Conservation (phyloP, 208 protist genomes). For the Leishmania gerbilli region DNA sequence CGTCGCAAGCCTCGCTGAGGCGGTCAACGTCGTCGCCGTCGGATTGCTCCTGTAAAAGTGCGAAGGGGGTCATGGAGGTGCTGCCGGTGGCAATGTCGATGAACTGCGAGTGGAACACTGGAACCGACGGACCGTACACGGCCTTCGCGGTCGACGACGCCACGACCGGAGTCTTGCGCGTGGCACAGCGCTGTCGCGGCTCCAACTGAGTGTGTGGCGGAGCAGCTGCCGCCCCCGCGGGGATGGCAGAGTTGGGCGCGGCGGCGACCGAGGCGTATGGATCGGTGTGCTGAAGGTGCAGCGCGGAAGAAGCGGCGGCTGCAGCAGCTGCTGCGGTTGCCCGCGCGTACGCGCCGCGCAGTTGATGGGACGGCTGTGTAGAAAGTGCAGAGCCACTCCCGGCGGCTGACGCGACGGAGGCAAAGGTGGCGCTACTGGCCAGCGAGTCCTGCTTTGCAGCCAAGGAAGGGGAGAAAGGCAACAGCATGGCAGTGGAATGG, state of each 20-base stretch:
- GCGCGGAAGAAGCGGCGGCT: background rate
- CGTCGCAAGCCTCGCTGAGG: background rate
- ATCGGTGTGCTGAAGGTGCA: background rate
- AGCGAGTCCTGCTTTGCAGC: background rate
- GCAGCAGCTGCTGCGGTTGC: constrained; percentile 8
- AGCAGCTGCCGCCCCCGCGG: background rate
- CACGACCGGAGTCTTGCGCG: background rate
- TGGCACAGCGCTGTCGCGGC: background rate
- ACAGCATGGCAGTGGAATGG: background rate
- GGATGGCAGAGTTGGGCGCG: background rate
- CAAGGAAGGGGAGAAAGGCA: background rate
- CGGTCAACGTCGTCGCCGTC: background rate
- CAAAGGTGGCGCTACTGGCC: background rate
- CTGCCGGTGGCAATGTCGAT: constrained; percentile 58
- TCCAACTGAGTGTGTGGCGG: background rate
- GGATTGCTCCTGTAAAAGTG: constrained; percentile 24
- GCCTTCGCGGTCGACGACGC: background rate
- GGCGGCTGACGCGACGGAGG: background rate
- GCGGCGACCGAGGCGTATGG: background rate
- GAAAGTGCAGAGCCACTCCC: background rate
- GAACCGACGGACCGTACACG: constrained; percentile 44
- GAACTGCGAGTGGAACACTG: constrained; percentile 53
- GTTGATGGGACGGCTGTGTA: constrained; percentile 16
- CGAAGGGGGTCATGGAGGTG: constrained; percentile 59
- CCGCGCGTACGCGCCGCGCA: constrained; percentile 32